Evolutionary conservation across 2,329 filamentous ascomycete species (phyloP).

Genomic region (Verticillium dahliae): DNA sequence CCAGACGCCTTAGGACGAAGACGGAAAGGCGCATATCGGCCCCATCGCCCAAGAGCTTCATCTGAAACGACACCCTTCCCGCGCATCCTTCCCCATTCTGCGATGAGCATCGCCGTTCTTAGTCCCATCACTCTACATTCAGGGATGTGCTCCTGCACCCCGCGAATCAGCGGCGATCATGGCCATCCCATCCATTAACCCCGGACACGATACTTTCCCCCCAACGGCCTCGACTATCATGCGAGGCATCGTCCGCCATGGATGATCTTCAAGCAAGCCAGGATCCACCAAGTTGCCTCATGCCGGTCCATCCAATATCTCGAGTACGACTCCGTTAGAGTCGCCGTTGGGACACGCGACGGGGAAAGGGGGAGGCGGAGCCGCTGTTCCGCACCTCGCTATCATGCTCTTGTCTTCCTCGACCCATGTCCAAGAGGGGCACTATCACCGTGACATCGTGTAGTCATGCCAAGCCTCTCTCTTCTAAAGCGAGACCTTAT

Average conservation of each 20-base stretch:
- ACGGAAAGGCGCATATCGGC: neutral
- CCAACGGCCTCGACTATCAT: neutral
- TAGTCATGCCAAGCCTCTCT: too few relatives aligned
- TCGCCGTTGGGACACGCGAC: neutral
- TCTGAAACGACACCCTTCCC: neutral
- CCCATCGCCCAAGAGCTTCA: neutral
- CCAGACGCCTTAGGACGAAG: neutral
- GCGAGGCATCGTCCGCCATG: neutral
- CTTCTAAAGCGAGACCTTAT: too few relatives aligned
- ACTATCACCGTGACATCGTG: too few relatives aligned
- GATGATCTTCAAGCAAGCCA: neutral
- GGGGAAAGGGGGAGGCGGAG: neutral
- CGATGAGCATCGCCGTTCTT: neutral
- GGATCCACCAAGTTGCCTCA: neutral
- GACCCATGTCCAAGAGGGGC: too few relatives aligned
- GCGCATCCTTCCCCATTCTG: neutral
- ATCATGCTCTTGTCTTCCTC: neutral
- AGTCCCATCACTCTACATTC: neutral
- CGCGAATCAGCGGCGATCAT: constrained; percentile 2
- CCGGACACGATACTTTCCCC: constrained; percentile 1
- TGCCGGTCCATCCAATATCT: neutral
- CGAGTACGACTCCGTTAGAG: neutral
- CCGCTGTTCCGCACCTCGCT: neutral
- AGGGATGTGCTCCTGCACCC: neutral
- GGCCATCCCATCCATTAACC: neutral